These are phyloP conservation scores for Diphasiastrum complanatum DNA, from an alignment of 83 land plant genomes.

Conservation along the genomic window DNA sequence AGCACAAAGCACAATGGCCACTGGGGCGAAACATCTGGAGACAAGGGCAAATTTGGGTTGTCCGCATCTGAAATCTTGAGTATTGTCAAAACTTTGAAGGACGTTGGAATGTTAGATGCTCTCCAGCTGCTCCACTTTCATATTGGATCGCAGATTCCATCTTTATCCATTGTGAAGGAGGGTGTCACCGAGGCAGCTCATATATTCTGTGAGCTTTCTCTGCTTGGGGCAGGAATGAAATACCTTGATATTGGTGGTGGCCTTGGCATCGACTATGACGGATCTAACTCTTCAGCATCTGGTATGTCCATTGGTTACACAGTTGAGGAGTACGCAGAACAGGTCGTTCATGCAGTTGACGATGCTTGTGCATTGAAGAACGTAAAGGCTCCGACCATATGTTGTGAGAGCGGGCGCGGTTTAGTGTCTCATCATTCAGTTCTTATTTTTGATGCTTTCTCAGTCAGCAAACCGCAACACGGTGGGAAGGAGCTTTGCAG, in stretches of 20 bases:
- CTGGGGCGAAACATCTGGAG: conserved; percentile 89
- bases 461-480: conserved; percentile 4
- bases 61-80: conserved; percentile 55
- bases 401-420: conserved; percentile 92
- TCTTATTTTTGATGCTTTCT: conserved; percentile 71
- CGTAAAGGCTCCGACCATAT: conserved; percentile 57
- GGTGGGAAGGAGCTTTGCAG: background rate
- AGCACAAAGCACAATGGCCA: conserved; percentile 86
- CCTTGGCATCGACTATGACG: conserved; percentile 87
- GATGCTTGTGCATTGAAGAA: conserved; percentile 44
- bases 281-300: conserved; percentile 58
- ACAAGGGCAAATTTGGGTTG: conserved; percentile 88
- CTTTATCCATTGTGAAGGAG: conserved; percentile 55
- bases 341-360: conserved; percentile 56
- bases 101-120: conserved; percentile 56
- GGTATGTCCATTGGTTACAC: conserved; percentile 74
- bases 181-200: conserved; percentile 81
- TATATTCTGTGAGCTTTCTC: conserved; percentile 69
- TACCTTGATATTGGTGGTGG: conserved; percentile 87
- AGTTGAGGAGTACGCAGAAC: conserved; percentile 61
- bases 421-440: conserved; percentile 92
- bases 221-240: conserved; percentile 72
- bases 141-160: conserved; percentile 91
- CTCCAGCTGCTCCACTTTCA: conserved; percentile 87
- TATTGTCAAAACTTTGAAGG: conserved; percentile 41